Conservation (phyloP, 2,329 filamentous ascomycete genomes). For the Didymellaceae sp. region DNA sequence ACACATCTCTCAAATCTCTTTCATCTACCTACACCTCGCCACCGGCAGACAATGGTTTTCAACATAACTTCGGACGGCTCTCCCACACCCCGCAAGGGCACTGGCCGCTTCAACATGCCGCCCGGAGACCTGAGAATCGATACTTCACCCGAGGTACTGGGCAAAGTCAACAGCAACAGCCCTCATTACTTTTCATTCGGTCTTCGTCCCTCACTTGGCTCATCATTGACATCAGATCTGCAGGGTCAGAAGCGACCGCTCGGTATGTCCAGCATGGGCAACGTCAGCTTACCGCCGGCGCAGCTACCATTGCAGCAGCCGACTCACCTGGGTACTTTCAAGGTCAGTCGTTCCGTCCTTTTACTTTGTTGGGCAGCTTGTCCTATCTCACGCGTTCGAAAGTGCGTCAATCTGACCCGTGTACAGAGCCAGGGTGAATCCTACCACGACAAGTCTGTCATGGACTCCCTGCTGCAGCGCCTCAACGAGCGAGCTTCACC, state of each 20-base stretch:
- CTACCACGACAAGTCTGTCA: conserved; percentile 36
- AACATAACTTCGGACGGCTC: conserved; percentile 52
- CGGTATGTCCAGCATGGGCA: conserved; percentile 45
- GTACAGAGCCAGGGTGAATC: conserved; percentile 57
- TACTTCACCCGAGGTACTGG: conserved; percentile 45
- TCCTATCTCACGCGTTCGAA: not conserved
- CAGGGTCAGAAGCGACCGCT: conserved; percentile 51
- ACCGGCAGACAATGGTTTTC: conserved; percentile 43
- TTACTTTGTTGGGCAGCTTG: not conserved
- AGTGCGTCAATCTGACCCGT: conserved; percentile 37
- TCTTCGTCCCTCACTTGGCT: conserved; percentile 27
- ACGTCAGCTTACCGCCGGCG: conserved; percentile 31
- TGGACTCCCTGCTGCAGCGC: conserved; percentile 74
- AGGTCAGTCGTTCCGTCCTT: conserved; percentile 33
- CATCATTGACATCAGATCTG: conserved; percentile 43
- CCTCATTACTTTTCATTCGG: conserved; percentile 29
- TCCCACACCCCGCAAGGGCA: conserved; percentile 50
- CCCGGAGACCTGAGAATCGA: conserved; percentile 42
- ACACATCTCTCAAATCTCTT: conserved; percentile 42
- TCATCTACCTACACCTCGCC: conserved; percentile 35
- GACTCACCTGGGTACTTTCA: conserved; percentile 32
- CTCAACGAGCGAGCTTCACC: conserved; percentile 63
- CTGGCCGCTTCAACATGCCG: conserved; percentile 35
- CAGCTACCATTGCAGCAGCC: conserved; percentile 20
- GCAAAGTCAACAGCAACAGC: conserved; percentile 43